phyloP scores from a whole-genome alignment of 352 stramenopile species.

The Plasmopara muralis region DNA sequence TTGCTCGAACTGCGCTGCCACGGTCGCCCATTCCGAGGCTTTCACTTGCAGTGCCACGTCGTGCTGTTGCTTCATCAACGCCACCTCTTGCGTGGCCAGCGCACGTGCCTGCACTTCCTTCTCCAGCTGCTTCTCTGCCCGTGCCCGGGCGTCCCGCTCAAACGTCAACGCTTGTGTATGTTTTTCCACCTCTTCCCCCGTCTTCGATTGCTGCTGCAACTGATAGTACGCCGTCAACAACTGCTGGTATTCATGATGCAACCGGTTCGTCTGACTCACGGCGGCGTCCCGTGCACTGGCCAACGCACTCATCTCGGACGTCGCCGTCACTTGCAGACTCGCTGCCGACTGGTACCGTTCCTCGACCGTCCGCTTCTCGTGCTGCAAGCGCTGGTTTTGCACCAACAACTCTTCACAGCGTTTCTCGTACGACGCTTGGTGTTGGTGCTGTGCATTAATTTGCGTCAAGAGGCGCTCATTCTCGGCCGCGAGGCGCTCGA shows the following conservation, averaged over 20 bases:
- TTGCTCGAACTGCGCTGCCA: constrained; percentile 38
- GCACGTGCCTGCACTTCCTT: constrained; percentile 50
- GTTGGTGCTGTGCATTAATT: constrained; percentile 75
- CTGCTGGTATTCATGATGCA: constrained; percentile 73
- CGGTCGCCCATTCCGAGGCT: constrained; percentile 44
- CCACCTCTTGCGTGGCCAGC: constrained; percentile 65
- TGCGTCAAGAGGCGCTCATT: constrained; percentile 71
- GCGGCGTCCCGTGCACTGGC: constrained; percentile 56
- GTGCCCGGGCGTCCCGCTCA: constrained; percentile 48
- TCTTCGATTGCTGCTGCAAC: constrained; percentile 41
- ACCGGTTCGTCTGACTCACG: constrained; percentile 61
- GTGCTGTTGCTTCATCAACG: constrained; percentile 63
- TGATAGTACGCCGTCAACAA: constrained; percentile 68
- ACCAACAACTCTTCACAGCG: constrained; percentile 60
- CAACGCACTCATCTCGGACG: constrained; percentile 46
- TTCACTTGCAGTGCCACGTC: constrained; percentile 57
- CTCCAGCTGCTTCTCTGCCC: constrained; percentile 51
- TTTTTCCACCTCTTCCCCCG: constrained; percentile 41
- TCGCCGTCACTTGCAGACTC: constrained; percentile 47
- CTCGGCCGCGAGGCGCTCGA: constrained; percentile 62
- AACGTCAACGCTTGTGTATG: constrained; percentile 53
- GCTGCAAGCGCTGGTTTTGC: constrained; percentile 51
- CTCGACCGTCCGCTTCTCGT: constrained; percentile 54
- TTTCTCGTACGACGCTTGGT: constrained; percentile 63
- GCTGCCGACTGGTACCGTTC: constrained; percentile 55